Percentiles rank a stretch among this genome's conserved stretches.
Conservation (phyloP, 805 yeast genomes). For the Candida berthetii region DNA sequence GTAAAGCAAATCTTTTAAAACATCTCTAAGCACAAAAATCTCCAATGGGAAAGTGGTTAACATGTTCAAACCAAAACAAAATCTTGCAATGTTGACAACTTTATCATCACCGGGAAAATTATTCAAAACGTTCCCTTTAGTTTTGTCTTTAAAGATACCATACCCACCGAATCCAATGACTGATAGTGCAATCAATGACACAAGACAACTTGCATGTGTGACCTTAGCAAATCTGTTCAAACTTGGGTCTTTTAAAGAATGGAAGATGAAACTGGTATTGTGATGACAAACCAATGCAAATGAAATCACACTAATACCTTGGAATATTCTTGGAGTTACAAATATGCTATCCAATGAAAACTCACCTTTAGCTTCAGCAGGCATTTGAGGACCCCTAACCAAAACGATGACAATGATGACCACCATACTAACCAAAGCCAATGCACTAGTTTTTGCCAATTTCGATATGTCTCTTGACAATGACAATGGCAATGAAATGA, state of each 20-base stretch:
- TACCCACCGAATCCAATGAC: constrained; percentile 78
- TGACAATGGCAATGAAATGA: constrained; percentile 79
- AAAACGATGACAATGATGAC: constrained; percentile 71
- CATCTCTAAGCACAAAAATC: constrained; percentile 85
- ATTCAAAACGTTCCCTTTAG: constrained; percentile 84
- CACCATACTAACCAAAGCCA: constrained; percentile 82
- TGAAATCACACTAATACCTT: constrained; percentile 90
- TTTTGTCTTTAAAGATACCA: constrained; percentile 63
- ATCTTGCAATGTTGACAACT: constrained; percentile 78
- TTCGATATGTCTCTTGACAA: constrained; percentile 75
- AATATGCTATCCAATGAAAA: constrained; percentile 40
- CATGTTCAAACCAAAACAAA: constrained; percentile 91
- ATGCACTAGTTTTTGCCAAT: constrained; percentile 79
- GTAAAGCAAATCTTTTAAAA: constrained; percentile 56
- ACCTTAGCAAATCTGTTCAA: constrained; percentile 66
- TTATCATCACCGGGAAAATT: constrained; percentile 75
- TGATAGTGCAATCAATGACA: constrained; percentile 75
- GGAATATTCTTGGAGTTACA: constrained; percentile 63
- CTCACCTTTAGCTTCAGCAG: constrained; percentile 39
- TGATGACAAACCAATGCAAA: constrained; percentile 96
- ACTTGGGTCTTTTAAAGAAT: constrained; percentile 74
- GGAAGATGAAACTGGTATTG: constrained; percentile 84
- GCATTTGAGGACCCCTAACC: constrained; percentile 62
- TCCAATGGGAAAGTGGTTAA: constrained; percentile 88
- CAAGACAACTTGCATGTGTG: constrained; percentile 78